These are phyloP conservation scores for Soucietia sequanensis DNA, from an alignment of 805 yeast genomes.

Conservation along the genomic window DNA sequence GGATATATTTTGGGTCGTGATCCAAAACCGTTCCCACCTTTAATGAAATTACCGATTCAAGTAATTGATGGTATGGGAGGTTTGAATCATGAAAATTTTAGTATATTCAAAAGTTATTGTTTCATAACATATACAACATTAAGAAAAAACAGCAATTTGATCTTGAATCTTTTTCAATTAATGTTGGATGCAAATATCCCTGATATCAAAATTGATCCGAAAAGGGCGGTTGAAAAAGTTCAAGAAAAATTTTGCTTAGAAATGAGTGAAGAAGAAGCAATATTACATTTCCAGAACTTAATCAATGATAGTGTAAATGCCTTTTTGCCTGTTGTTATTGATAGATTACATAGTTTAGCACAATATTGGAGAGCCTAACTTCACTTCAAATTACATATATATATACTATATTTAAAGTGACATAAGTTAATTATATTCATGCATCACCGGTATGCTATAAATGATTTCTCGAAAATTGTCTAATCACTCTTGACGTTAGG, in stretches of 20 bases:
- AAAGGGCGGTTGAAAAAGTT: slow-evolving; percentile 84
- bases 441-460: too few species aligned
- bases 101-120: slow-evolving; percentile 86
- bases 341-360: slow-evolving; percentile 89
- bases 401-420: too few species aligned
- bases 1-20: slow-evolving; percentile 96
- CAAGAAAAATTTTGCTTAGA: slow-evolving; percentile 93
- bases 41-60: slow-evolving; percentile 96
- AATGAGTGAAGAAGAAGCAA: slow-evolving; percentile 94
- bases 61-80: slow-evolving; percentile 99
- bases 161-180: slow-evolving; percentile 84
- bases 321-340: slow-evolving; percentile 90
- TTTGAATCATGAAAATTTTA: slow-evolving; percentile 76
- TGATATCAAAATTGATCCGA: slow-evolving; percentile 79
- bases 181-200: slow-evolving; percentile 95
- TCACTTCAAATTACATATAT: not conserved
- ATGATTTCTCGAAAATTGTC: too few species aligned
- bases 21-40: slow-evolving; percentile 98
- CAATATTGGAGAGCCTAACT: slow-evolving; percentile 91
- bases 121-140: slow-evolving; percentile 90
- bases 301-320: slow-evolving; percentile 95
- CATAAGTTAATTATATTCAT: too few species aligned
- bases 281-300: slow-evolving; percentile 87
- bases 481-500: too few species aligned
- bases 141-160: slow-evolving; percentile 85